Evolutionary conservation across 192 early-diverging fungal genomes (phyloP), one percentile per base, ranked within the genome.

Genomic region (Phlyctochytrium arcticum): DNA sequence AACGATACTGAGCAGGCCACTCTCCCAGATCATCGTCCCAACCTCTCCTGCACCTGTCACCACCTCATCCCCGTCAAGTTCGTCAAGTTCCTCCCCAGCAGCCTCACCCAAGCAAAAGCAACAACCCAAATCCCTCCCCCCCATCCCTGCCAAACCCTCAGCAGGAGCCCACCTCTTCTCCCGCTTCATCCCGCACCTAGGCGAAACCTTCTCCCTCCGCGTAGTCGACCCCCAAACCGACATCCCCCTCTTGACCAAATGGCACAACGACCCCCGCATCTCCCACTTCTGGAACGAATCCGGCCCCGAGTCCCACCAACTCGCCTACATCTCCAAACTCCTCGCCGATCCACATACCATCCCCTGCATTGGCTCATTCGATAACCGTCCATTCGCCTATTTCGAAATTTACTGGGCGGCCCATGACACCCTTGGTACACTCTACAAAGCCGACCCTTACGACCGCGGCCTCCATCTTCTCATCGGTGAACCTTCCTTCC

Each of bases 381-480:
- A 69, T 37, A 49, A 61, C 29, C 23, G 62, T 21, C 69, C 69
- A 15, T 69, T 71, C 23, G 57, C 34, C 9, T 71, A 71, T 51
- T 64, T 70, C 29, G 69, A 71, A 61, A 48, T 69, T 24, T 71
- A 71, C 58, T 69, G 55, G 49, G 69, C 58, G 15, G 39, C 35
- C 31, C 30, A 35, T 19, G 65, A 69, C 37, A 10, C 7, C 9
- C 19, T 71, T 9, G 54, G 37, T 2, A 36, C 39, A 35, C 48
- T 48, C 31, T 69, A 69, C 37, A n/a, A 12, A 12, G 33, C 44
- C 21, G 15, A 23, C 30, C 24, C 61, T 4, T 19, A 62, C 35
- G 61, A 62, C 61, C 61, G 61, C 15, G 61, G 61, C 17, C 3
- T 50, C 0, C 61, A 62, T 30, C 10, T 35, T 19, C 33, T 62